Evolutionary conservation across 2,329 filamentous ascomycete genomes (phyloP), one percentile per base, ranked within the genome.

Genomic region (Xylaria sp.): DNA sequence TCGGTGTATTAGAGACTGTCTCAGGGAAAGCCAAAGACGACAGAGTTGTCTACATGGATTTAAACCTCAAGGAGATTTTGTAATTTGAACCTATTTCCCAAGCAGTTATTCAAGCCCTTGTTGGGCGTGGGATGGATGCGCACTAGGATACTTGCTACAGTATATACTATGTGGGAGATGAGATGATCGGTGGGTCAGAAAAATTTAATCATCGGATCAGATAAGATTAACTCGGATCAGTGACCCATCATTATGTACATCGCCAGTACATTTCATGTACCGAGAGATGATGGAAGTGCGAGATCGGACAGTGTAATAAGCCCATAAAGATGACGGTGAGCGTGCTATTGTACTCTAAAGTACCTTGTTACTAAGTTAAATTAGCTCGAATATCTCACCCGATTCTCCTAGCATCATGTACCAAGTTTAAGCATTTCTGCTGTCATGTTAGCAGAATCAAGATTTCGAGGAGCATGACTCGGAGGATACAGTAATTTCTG

Each of bases 191-290:
- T 74, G 73, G 75, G 69, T 69, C 71, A 21, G 53, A 64, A 63
- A 71, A 77, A 9, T 77, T 73, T 76, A 75, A 78, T 78, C 75
- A 75, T 63, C 73, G 73, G 75, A 77, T 77, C 76, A 73, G 76
- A 77, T 77, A 76, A 77, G 76, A 77, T 77, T 74, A 60, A 54
- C 57, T 53, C 60, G 63, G 60, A 74, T 69, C 66, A 63, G 63
- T 58, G 65, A 64, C 73, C 51, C 59, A 57, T 60, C 32, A 23
- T 48, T 68, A n/a, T n/a, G n/a, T n/a, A 62, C 69, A 71, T 70
- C 50, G n/a, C 13, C 2, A 48, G 48, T 44, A 32, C 58, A 70
- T 25, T 53, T 9, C 25, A 35, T 12, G 21, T 53, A 8, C 35
- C 9, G 2, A 29, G 16, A 37, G 47, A 44, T 9, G 16, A 32